A percentile compares a stretch with the other conserved stretches of the same genome.
Conservation (phyloP, 129 eudicot genomes). For the sunflower (Helianthus annuus) region DNA sequence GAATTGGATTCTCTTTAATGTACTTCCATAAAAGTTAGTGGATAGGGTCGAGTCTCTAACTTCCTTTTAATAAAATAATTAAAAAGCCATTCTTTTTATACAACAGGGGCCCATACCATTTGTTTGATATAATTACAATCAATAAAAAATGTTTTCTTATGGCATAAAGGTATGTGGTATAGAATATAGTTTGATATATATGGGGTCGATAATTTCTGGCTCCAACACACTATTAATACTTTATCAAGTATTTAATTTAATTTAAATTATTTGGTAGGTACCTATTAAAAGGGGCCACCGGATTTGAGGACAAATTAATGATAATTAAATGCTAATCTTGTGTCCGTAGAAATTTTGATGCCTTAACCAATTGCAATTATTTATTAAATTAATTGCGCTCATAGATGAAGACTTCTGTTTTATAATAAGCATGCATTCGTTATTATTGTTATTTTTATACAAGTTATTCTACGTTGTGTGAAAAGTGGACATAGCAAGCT, state of each 20-base stretch:
- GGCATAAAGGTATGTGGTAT: conserved; percentile 18
- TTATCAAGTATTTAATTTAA: conserved; percentile 13
- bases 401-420: conserved; percentile 14
- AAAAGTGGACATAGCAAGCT: no score
- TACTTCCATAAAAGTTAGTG: conserved; percentile 39
- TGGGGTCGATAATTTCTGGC: conserved; percentile 27
- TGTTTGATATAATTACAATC: conserved; percentile 14
- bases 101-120: conserved; percentile 20
- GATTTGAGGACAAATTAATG: conserved; percentile 19
- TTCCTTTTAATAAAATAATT: conserved; percentile 28
- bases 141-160: conserved; percentile 6
- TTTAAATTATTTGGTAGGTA: conserved; percentile 18
- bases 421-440: conserved; percentile 1
- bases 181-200: conserved; percentile 23
- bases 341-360: conserved; percentile 10
- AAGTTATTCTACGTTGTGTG: background rate
- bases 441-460: background rate
- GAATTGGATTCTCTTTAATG: conserved; percentile 41
- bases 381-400: background rate
- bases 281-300: conserved; percentile 25
- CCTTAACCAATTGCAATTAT: conserved; percentile 5
- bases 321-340: conserved; percentile 21
- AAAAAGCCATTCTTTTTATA: conserved; percentile 28
- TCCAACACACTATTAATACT: conserved; percentile 22
- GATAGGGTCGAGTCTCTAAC: conserved; percentile 42